A percentile compares a stretch with the other conserved stretches of the same genome.
Conservation (phyloP, 495 filamentous ascomycete species). For the Bacidia gigantensis region DNA sequence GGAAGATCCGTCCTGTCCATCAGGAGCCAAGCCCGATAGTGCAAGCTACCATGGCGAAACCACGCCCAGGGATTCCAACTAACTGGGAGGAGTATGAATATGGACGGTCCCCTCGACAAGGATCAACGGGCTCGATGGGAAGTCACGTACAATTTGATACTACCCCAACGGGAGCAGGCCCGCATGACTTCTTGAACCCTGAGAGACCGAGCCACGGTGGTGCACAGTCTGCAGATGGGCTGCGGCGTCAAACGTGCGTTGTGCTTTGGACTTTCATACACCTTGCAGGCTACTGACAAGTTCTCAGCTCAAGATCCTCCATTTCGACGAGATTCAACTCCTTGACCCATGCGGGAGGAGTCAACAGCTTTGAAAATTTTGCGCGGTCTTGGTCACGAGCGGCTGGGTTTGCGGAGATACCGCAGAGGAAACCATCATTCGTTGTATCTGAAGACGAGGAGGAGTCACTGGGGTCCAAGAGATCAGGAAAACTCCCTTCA, state of each 20-base stretch:
- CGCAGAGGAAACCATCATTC: conserved; percentile 61
- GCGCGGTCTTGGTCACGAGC: conserved; percentile 89
- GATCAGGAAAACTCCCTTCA: conserved; percentile 21
- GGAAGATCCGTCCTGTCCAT: neutral
- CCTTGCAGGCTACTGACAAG: neutral
- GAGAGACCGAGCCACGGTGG: conserved; percentile 5
- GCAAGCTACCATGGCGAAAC: conserved; percentile 8
- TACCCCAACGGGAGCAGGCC: conserved; percentile 9
- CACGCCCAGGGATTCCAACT: conserved; percentile 21
- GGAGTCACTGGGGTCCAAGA: conserved; percentile 18
- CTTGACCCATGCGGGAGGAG: conserved; percentile 69
- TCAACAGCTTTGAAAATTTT: conserved; percentile 91
- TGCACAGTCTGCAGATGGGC: neutral
- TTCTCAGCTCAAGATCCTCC: conserved; percentile 33
- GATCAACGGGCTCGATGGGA: conserved; percentile 23
- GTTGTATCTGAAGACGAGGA: conserved; percentile 39
- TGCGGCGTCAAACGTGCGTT: conserved; percentile 14
- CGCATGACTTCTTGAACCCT: conserved; percentile 5
- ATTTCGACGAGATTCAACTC: conserved; percentile 55
- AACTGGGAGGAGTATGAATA: conserved; percentile 30
- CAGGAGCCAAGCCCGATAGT: neutral
- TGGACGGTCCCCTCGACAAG: conserved; percentile 22
- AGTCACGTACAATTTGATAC: conserved; percentile 26
- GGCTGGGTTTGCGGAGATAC: conserved; percentile 73
- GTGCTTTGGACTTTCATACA: neutral